phyloP scores from a whole-genome alignment of 208 protist genomes.

The Trypanosoma rangeli region DNA sequence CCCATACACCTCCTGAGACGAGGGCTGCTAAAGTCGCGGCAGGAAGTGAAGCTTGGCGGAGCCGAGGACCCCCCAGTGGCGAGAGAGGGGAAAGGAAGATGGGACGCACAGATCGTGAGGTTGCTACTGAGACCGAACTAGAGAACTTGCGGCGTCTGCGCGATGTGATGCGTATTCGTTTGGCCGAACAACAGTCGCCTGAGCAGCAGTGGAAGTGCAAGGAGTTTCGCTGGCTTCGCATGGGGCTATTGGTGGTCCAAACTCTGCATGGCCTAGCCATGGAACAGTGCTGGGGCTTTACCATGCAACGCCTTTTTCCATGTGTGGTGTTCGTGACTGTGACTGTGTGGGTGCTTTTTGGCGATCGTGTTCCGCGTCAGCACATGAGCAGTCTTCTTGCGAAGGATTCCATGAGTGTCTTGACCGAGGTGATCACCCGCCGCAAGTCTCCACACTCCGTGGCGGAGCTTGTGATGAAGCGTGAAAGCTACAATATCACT shows the following conservation, averaged over 20 bases:
- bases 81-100: background rate
- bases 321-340: slow-evolving; percentile 14
- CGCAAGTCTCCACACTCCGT: slow-evolving; percentile 9
- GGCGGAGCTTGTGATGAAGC: slow-evolving; percentile 28
- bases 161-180: slow-evolving; percentile 25
- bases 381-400: slow-evolving; percentile 23
- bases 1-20: background rate
- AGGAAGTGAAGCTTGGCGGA: background rate
- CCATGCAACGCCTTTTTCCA: slow-evolving; percentile 12
- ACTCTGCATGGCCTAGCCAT: background rate
- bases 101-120: background rate
- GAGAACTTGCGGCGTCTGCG: slow-evolving; percentile 40
- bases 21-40: background rate
- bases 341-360: slow-evolving; percentile 28
- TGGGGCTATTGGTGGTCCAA: background rate
- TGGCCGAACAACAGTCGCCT: slow-evolving; percentile 6
- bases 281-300: slow-evolving; percentile 15
- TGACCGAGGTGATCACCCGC: background rate
- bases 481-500: slow-evolving; percentile 17
- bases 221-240: slow-evolving; percentile 16
- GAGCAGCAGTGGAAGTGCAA: slow-evolving; percentile 10
- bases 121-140: slow-evolving; percentile 23
- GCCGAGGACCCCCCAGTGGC: background rate
- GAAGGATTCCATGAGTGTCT: slow-evolving; percentile 4
- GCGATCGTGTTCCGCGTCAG: slow-evolving; percentile 26